Percentiles rank a stretch among this genome's conserved stretches.
phyloP scores from a whole-genome alignment of 768 basidiomycete genomes.

The Termitomyces sp. region DNA sequence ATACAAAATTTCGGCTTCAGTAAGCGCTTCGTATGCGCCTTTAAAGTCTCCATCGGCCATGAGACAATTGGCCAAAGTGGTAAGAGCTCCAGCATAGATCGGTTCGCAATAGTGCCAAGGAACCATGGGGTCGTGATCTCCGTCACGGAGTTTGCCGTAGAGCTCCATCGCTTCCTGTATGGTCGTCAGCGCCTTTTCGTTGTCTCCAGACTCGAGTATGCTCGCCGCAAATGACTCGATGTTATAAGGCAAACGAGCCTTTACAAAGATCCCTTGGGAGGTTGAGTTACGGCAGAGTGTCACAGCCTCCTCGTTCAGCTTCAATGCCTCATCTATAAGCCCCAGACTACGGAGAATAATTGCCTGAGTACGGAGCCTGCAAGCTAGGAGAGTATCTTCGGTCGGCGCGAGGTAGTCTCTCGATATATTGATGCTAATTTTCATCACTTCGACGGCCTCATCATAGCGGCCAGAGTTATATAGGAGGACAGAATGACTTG shows the following conservation, averaged over 20 bases:
- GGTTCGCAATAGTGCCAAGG: slow-evolving; percentile 6
- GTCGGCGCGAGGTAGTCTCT: background rate
- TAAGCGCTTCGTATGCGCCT: background rate
- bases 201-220: slow-evolving; percentile 2
- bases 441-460: slow-evolving; percentile 2
- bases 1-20: slow-evolving; percentile 2
- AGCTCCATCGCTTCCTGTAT: slow-evolving; percentile 6
- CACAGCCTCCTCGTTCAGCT: slow-evolving; percentile 8
- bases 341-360: background rate
- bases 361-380: background rate
- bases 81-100: slow-evolving; percentile 2
- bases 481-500: background rate
- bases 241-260: slow-evolving; percentile 4
- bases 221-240: background rate
- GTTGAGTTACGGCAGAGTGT: slow-evolving; percentile 2
- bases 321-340: slow-evolving; percentile 3
- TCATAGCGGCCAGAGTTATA: background rate
- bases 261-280: background rate
- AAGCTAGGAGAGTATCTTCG: slow-evolving; percentile 4
- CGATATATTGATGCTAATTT: background rate
- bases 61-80: background rate
- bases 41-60: slow-evolving; percentile 1
- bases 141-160: slow-evolving; percentile 1
- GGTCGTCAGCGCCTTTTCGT: background rate
- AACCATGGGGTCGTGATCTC: background rate